Base-by-base conservation (phyloP, 2,329 filamentous ascomycete species). In the Coniochaeta prunicola region DNA sequence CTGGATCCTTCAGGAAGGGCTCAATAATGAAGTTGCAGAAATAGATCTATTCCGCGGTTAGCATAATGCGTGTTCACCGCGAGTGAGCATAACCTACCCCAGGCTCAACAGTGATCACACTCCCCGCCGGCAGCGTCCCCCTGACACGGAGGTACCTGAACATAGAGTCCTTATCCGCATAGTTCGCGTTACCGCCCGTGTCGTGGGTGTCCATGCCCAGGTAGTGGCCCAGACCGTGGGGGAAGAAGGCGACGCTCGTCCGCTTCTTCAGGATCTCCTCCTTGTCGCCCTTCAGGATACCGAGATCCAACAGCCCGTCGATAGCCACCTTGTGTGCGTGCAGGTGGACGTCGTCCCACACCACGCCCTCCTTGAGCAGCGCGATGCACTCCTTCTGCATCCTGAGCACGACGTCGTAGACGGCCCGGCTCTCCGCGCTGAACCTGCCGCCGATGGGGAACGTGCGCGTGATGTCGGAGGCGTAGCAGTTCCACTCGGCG, bases 121-220 rank as follows among this genome's bases (percentile, higher is more conserved):
- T 88, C 8, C 89, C 88, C 0, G 86, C 87, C 0, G 91, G 91
- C 54, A 97, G 73, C 24, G 75, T 80, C 13, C 90, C 88, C 57
- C 94, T 80, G 40, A 96, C 87, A 50, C 94, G 81, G 61, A 99
- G 77, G 69, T 97, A 97, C 57, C 85, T 82, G 75, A 97, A 97
- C 81, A 97, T 85, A 36, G 83, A 78, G 70, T 99, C 92, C 60
- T 82, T 77, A 69, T 99, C 94, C 9, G 79, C 78, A 66, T 90
- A 91, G 72, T 92, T 88, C 36, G 89, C 80, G 70, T 91, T 86
- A 24, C 90, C 90, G 61, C 89, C 89, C 0, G 86, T 89, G 68
- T 97, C 92, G 71, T 97, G 92, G 1, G 92, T 96, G 70, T 97
- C 92, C 81, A 97, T 88, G 62, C 92, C 92, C 10, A 97, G 78